Evolutionary conservation across 257 asterid species (phyloP), one percentile per base, ranked within the genome.

Genomic region (Echium plantagineum): DNA sequence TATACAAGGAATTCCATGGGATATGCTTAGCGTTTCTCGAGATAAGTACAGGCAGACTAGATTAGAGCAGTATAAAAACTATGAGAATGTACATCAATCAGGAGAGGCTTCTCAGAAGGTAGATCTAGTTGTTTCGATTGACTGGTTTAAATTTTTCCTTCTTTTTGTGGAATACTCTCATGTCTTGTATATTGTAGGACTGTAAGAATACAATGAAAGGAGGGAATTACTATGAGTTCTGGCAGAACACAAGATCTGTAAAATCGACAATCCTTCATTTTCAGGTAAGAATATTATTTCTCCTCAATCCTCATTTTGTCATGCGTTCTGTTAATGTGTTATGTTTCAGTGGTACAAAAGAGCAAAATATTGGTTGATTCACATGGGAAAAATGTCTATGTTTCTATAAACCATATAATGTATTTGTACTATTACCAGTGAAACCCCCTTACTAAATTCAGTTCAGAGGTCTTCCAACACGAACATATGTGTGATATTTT

Each of bases 1-100:
- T 68, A 83, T 83, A 61, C 90, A 83, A 73, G 90, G 90, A 64
- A 83, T 83, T n/a, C 86, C 82, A 3, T 83, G 90, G 87, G 85
- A 80, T 67, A 77, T 79, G 67, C 74, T 80, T 20, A 83, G 85
- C 75, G 72, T 80, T 60, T 62, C 80, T 0, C 63, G 89, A 49
- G 80, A 80, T 42, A 79, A 77, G 71, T 82, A 80, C 62, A 82
- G 89, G 35, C 77, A 79, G 67, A 82, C 83, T 63, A 82, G 89
- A 69, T 65, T 82, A 63, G 88, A 82, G 63, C 85, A 79, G 62
- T 82, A 79, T 30, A 82, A 79, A 75, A 82, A 79, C 71, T 82
- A 82, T 52, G 89, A 82, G 71, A 79, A 82, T 57, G 68, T 82
- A 15, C 89, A 74, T 17, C 74, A 70, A 20, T 74, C 83, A 0